Evolutionary conservation across 2,329 filamentous ascomycete genomes (phyloP), one percentile per base, ranked within the genome.

Genomic region (Tolypocladium endophyticum): DNA sequence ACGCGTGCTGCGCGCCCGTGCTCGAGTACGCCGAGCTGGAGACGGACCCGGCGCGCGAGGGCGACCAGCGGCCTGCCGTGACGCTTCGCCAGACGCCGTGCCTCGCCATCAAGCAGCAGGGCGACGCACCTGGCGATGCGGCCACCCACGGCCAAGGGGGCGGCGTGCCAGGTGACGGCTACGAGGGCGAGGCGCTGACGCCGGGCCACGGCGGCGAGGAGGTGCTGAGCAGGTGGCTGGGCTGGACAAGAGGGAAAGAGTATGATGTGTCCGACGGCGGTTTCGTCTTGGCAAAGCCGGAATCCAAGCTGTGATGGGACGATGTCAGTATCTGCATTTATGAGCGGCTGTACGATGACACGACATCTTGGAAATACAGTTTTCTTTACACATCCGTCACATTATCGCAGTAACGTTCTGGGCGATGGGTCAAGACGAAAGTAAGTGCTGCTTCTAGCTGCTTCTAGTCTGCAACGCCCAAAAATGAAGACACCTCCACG

Each of bases 1-100:
- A 97, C 74, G 93, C 93, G 1, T 97, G 93, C 72, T 91, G 88
- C 63, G 91, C 90, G n/a, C 93, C 93, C 0, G 89, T 97, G 1
- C 76, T 96, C 50, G 86, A 86, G 39, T 89, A 91, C 64, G 68
- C 66, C 0, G 92, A 96, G 74, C 77, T 96, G 52, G 83, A 90
- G 66, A 66, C 61, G 3, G 70, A 76, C 41, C 57, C 69, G 11
- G 62, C 60, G n/a, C 75, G 78, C 56, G 84, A 86, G 68, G 83
- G 87, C 55, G 88, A 92, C 64, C 88, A 90, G 74, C 74, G 89
- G 62, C 88, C 89, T 1, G 74, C 81, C 1, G 88, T 92, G 12
- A 85, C 85, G 41, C 73, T 97, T 67, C 81, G 79, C 43, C 79
- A 77, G 30, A 92, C 89, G 14, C 92, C 92, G 0, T 86, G 81